Evolutionary conservation across 2,329 filamentous ascomycete species (phyloP), one percentile per base, ranked within the genome.

Genomic region (Microsporum audouinii): DNA sequence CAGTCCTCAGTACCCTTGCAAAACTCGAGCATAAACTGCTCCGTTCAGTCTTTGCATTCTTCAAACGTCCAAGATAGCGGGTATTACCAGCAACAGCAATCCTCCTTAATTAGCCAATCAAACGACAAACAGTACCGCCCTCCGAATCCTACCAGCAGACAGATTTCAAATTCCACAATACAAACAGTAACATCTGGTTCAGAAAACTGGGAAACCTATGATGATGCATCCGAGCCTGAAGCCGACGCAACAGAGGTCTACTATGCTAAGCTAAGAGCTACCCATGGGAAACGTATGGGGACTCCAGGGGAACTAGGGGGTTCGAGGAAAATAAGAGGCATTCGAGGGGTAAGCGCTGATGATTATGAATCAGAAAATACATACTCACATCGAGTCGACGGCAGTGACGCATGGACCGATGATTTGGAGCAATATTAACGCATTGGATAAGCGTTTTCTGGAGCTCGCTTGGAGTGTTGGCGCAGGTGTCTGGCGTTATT

Each of bases 131-230:
- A 55, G 36, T 56, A 59, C 49, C 27, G 49, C 5, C 38, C 58
- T 41, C 72, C 73, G n/a, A 71, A 72, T 3, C 72, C 72, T 17
- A 70, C 72, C 29, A 80, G 77, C 63, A 80, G 89, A 56, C 88
- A 92, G 67, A 85, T 87, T 14, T 89, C 87, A 5, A 85, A 85
- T 65, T 86, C 87, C 0, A 77, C 77, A 1, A 75, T 78, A 27
- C 77, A 77, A n/a, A 89, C 88, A 0, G 53, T 80, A 27, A 80
- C 88, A 31, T 90, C 88, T 3, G 89, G 89, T 1, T 95, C 89
- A 2, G 92, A 97, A 75, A 97, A 97, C 72, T 97, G 92, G 92
- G 92, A 97, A 75, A 96, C 91, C 7, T 97, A 94, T 68, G 91
- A 94, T 67, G 89, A 95, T 71, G 84, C 82, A 66, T 90, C 87